These are phyloP conservation scores for Apiotrichum akiyoshidainum DNA, from an alignment of 1,284 basidiomycete genomes.

Conservation along the genomic window DNA sequence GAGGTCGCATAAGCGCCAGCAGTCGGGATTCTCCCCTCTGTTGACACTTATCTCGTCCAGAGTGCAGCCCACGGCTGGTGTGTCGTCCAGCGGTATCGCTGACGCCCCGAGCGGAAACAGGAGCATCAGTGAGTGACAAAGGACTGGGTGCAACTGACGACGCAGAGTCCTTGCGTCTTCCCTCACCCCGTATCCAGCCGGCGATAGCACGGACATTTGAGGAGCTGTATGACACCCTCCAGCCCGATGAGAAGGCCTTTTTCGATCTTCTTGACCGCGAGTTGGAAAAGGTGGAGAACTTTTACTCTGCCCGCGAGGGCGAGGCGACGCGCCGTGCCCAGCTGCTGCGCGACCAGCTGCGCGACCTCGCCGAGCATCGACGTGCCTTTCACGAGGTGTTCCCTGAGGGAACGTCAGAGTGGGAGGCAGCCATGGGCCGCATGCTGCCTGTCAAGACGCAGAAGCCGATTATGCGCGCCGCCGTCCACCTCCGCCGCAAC, in stretches of 20 bases:
- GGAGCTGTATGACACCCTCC: slow-evolving; percentile 41
- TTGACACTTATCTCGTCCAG: slow-evolving; percentile 6
- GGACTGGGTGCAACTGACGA: too few species aligned
- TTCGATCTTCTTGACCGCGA: slow-evolving; percentile 71
- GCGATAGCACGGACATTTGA: slow-evolving; percentile 31
- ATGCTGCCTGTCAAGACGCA: slow-evolving; percentile 19
- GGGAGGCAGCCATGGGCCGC: slow-evolving; percentile 42
- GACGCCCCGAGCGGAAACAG: slow-evolving; percentile 15
- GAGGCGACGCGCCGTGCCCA: slow-evolving; percentile 61
- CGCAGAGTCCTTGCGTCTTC: slow-evolving; percentile 36
- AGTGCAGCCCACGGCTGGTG: slow-evolving; percentile 10
- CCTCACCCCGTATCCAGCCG: slow-evolving; percentile 30
- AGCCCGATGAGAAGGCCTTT: slow-evolving; percentile 64
- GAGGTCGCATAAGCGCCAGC: background rate
- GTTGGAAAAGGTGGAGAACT: slow-evolving; percentile 75
- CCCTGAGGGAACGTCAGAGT: slow-evolving; percentile 40
- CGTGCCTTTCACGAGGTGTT: slow-evolving; percentile 61
- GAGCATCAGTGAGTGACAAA: slow-evolving; percentile 14
- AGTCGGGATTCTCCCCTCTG: slow-evolving; percentile 9
- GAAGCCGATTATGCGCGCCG: slow-evolving; percentile 1
- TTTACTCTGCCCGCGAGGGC: slow-evolving; percentile 70
- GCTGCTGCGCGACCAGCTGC: slow-evolving; percentile 66
- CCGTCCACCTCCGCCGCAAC: slow-evolving; percentile 25
- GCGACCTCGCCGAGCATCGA: slow-evolving; percentile 69
- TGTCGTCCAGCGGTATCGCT: slow-evolving; percentile 1